Evolutionary conservation across 257 asterid genomes (phyloP), one percentile per base, ranked within the genome.

Genomic region (Capsicum rhomboideum): DNA sequence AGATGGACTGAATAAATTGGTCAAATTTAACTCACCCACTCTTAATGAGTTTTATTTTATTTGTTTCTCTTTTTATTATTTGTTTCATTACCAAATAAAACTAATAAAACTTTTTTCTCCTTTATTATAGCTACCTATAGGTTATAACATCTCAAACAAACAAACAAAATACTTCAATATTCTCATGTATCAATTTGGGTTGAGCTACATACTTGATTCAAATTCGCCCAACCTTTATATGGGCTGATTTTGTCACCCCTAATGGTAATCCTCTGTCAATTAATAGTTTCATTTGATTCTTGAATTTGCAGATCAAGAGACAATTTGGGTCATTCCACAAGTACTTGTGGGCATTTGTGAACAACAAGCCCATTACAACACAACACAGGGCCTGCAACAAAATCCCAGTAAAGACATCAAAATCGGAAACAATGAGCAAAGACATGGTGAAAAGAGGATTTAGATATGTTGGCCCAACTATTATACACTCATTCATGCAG

Each of bases 401-500:
- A 90, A 93, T 94, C 44, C 97, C 98, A 12, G 95, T 86, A 78
- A 94, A 94, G 94, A 93, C 97, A 17, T 94, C 98, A 10, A 94
- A 94, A 86, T 94, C 98, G 79, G 98, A 94, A 87, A 83, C 91
- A 58, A 93, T 94, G 69, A 94, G 98, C 93, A 94, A 94, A 87
- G 95, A 91, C 86, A 92, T 92, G 98, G 96, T 94, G 82, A 87
- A 85, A 82, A 92, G 94, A 59, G 98, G 98, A 0, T 92, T 94
- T 90, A 88, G 98, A 26, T 88, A 86, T 28, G 97, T 93, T 71
- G 98, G 98, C 6, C 97, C 97, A 40, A 92, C 95, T 8, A 92
- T 92, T 10, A 89, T 94, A 53, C 93, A 93, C 90, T 94, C 98
- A 40, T 94, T 94, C 90, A 93, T 94, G 96, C 97, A 94, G 85